Evolutionary conservation across 2,329 filamentous ascomycete genomes (phyloP), one percentile per base, ranked within the genome.

Genomic region (Colletotrichum melonis): DNA sequence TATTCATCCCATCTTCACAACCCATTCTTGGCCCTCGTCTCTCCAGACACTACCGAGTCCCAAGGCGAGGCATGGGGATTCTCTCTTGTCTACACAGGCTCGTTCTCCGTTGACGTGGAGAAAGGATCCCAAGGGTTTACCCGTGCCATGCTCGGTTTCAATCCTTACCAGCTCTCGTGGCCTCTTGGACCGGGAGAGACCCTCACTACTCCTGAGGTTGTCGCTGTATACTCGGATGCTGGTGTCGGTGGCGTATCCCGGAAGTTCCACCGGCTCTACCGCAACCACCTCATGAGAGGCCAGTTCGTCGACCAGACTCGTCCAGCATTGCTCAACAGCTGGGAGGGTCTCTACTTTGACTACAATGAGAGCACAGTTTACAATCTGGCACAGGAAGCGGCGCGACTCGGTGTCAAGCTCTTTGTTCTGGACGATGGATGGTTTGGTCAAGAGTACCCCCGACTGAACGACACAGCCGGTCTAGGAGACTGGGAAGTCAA

Each of bases 401-500:
- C 90, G 0, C 84, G 86, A 2, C 83, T 92, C 1, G 91, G 91
- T 1, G 86, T 89, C n/a, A 87, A 88, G 74, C 85, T 93, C 0
- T 90, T 93, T 57, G 91, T 92, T 0, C 86, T 91, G 59, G 91
- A 93, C 56, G 91, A 93, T 71, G 91, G 91, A 4, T 93, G 91
- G 91, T 93, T 93, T 60, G 91, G 91, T 16, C 82, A 85, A n/a
- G 83, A 92, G 46, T 88, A 91, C 72, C 90, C 91, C 1, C 89
- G 91, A 0, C 77, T 87, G 26, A 86, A 87, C 42, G 91, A 92
- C 75, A 83, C 84, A 0, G 84, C 88, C 1, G 91, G 90, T 1
- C 84, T 93, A 0, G 91, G 91, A 5, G 91, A 93, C 81, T 92
- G 91, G 91, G 82, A 85, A 0, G 86, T 86, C 1, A 92, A 93